A percentile compares a stretch with the other conserved stretches of the same genome.
Conservation (phyloP, 1,139 yeast species). For the Nakaseomyces uthaithaninus region DNA sequence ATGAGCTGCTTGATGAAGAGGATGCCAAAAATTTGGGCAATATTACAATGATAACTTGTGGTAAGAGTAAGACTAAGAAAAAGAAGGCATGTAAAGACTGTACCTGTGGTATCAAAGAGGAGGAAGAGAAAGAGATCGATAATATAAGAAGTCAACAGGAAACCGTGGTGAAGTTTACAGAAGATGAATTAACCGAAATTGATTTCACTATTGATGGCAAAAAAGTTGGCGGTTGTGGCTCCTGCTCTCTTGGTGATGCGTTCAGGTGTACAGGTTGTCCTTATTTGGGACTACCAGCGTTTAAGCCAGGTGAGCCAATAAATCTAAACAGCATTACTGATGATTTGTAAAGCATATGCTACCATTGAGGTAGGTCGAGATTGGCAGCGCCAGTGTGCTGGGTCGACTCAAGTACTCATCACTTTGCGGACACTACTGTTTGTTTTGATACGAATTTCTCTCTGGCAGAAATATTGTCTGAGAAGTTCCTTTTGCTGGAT, state of each 20-base stretch:
- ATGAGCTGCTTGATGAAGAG: constrained; percentile 37
- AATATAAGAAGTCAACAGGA: constrained; percentile 43
- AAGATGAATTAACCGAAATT: constrained; percentile 48
- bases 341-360: constrained; percentile 30
- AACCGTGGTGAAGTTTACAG: constrained; percentile 24
- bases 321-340: constrained; percentile 36
- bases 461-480: too few species aligned
- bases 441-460: too few species aligned
- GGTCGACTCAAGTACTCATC: too few species aligned
- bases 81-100: constrained; percentile 94
- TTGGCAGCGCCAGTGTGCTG: neutral
- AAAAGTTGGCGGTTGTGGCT: constrained; percentile 88
- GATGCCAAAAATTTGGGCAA: constrained; percentile 25
- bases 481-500: too few species aligned
- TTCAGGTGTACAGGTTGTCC: constrained; percentile 98
- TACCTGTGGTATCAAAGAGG: constrained; percentile 89
- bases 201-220: constrained; percentile 95
- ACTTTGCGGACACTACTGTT: too few species aligned
- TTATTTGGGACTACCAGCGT: constrained; percentile 90
- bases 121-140: constrained; percentile 52
- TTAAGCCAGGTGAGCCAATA: constrained; percentile 84
- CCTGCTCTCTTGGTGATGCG: constrained; percentile 95
- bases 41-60: constrained; percentile 35
- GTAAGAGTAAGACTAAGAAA: constrained; percentile 43
- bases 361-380: neutral